These are phyloP conservation scores for Fusarium algeriense DNA, from an alignment of 2,329 filamentous ascomycete species.

Conservation along the genomic window DNA sequence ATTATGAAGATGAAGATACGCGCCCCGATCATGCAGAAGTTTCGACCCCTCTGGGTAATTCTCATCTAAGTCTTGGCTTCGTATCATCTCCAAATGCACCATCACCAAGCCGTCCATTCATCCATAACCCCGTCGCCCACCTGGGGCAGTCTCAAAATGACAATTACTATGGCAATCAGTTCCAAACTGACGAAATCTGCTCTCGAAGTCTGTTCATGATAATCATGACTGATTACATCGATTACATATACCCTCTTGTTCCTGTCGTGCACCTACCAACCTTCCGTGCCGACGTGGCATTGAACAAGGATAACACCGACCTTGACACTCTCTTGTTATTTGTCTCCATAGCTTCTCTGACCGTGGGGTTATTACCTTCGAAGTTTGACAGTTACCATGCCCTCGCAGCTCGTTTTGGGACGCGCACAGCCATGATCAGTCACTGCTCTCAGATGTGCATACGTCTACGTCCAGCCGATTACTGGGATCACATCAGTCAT, in stretches of 20 bases:
- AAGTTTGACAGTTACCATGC: neutral
- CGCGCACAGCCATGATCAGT: neutral
- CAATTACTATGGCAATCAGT: neutral
- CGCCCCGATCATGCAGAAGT: rapidly evolving
- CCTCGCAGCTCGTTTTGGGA: neutral
- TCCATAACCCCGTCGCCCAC: neutral
- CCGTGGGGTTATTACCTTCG: neutral
- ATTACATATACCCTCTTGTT: neutral
- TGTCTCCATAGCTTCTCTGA: neutral
- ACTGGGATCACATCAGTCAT: conserved; percentile 19
- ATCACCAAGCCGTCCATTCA: neutral
- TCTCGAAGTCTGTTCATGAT: neutral
- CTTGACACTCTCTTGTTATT: neutral
- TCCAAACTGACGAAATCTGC: neutral
- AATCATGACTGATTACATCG: neutral
- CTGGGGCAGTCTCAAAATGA: neutral
- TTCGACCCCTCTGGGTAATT: rapidly evolving
- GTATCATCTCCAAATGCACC: neutral
- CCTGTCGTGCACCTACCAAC: neutral
- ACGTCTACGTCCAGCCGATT: neutral
- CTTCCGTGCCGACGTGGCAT: neutral
- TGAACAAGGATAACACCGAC: neutral
- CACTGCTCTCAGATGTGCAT: conserved; percentile 6
- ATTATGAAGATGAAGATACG: rapidly evolving
- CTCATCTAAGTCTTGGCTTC: neutral